Evolutionary conservation across 148 eudicot genomes (phyloP).

Genomic region (Hydrangea macrophylla): DNA sequence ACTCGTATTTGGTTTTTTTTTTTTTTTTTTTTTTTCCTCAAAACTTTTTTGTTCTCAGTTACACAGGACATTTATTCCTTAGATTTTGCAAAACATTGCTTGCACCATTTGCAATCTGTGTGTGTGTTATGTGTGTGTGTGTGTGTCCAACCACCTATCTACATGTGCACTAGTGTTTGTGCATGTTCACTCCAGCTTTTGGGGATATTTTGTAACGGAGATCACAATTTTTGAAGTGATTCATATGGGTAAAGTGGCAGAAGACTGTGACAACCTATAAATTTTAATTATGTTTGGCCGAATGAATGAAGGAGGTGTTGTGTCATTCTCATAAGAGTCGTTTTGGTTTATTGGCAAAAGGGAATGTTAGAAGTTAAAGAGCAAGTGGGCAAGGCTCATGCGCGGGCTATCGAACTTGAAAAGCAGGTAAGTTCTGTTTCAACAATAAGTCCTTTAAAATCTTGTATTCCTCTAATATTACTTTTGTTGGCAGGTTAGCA

Average conservation of each 20-base stretch:
- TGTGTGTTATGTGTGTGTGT: too few species aligned
- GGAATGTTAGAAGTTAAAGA: slow-evolving; percentile 53
- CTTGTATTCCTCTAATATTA: neutral
- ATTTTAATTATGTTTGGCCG: neutral
- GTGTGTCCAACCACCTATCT: too few species aligned
- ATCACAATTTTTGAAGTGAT: neutral
- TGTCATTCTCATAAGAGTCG: neutral
- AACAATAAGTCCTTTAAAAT: neutral
- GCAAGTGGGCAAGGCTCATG: slow-evolving; percentile 44
- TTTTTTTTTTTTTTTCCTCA: neutral
- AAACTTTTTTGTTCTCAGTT: neutral
- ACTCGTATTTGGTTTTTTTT: neutral
- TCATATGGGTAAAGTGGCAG: neutral
- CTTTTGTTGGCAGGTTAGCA: slow-evolving; percentile 43
- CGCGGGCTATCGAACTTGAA: slow-evolving; percentile 50
- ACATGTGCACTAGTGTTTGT: too few species aligned
- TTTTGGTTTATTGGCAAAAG: slow-evolving; percentile 33
- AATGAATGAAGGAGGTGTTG: neutral
- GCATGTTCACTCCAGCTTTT: too few species aligned
- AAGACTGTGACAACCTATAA: neutral
- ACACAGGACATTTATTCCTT: neutral
- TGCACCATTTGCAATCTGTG: neutral
- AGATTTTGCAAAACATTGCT: neutral
- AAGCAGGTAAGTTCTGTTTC: slow-evolving; percentile 40
- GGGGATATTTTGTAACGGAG: neutral